Evolutionary conservation across 2,329 filamentous ascomycete species (phyloP).

Genomic region (Chrysosporium keratinophilum): DNA sequence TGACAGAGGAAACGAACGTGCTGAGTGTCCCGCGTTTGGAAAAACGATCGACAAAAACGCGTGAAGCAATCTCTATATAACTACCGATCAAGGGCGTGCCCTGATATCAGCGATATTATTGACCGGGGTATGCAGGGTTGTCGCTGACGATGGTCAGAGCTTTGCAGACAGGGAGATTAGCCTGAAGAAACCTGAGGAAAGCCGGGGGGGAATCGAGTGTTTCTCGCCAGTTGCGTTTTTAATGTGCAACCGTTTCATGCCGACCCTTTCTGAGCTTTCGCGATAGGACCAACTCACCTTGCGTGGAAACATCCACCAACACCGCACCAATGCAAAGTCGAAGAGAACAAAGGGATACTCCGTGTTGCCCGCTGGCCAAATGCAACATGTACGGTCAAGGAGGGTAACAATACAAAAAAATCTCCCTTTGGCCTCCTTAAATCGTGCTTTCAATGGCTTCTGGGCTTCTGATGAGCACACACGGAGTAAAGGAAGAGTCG

Average conservation of each 20-base stretch:
- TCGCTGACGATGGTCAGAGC: background rate
- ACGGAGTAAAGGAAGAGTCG: background rate
- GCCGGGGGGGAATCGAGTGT: background rate
- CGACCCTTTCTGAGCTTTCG: too few species aligned
- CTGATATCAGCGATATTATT: background rate
- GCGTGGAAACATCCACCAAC: too few species aligned
- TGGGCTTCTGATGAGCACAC: background rate
- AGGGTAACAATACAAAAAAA: background rate
- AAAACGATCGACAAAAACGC: background rate
- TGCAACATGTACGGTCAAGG: background rate
- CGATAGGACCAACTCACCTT: too few species aligned
- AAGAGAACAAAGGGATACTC: background rate
- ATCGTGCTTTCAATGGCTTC: background rate
- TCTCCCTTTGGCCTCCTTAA: background rate
- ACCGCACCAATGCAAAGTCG: background rate
- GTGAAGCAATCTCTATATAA: background rate
- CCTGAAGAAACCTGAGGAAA: background rate
- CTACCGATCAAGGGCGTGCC: slow-evolving; percentile 2
- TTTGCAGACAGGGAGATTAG: background rate
- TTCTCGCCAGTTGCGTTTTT: too few species aligned
- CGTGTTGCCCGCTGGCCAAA: background rate
- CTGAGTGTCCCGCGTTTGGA: too few species aligned
- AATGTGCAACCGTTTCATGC: too few species aligned
- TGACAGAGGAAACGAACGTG: too few species aligned
- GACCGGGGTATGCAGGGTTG: background rate